A percentile compares a stretch with the other conserved stretches of the same genome.
Conservation (phyloP, 345 rosid species). For the Mallotus nudiflorus region DNA sequence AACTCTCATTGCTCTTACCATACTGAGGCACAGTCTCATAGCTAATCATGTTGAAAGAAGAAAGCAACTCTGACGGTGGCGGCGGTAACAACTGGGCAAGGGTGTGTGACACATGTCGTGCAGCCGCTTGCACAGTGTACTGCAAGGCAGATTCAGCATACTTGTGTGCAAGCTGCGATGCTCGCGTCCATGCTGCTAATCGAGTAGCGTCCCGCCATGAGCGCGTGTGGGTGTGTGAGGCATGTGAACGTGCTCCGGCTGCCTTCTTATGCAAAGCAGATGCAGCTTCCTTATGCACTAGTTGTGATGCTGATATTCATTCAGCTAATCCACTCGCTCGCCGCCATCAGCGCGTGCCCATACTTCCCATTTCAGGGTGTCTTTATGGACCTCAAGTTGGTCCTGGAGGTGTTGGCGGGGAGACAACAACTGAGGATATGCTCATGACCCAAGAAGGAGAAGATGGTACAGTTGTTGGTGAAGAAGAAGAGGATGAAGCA, state of each 20-base stretch:
- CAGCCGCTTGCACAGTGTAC: constrained; percentile 77
- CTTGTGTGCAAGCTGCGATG: constrained; percentile 66
- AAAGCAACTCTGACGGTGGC: constrained; percentile 30
- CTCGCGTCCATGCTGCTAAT: constrained; percentile 71
- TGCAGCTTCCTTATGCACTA: constrained; percentile 74
- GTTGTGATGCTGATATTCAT: constrained; percentile 84
- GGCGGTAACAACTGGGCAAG: constrained; percentile 57
- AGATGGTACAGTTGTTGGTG: constrained; percentile 30
- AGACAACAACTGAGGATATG: constrained; percentile 27
- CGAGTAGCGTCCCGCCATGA: constrained; percentile 84
- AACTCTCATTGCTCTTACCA: not conserved
- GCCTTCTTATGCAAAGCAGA: constrained; percentile 88
- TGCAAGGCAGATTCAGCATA: constrained; percentile 80
- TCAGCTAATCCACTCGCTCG: constrained; percentile 90
- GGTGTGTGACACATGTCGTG: constrained; percentile 68
- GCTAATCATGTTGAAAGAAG: constrained; percentile 65
- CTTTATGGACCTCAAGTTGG: constrained; percentile 28
- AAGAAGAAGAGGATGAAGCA: constrained; percentile 72
- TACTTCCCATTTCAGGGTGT: constrained; percentile 56
- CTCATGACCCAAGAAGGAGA: constrained; percentile 33
- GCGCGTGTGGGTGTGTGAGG: constrained; percentile 81
- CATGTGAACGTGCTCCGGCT: constrained; percentile 87
- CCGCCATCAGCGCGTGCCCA: constrained; percentile 84
- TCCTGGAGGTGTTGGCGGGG: constrained; percentile 16
- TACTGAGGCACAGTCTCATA: not conserved